Conservation (phyloP, 768 basidiomycete genomes). For the Rhodosporidiobolus sp. region DNA sequence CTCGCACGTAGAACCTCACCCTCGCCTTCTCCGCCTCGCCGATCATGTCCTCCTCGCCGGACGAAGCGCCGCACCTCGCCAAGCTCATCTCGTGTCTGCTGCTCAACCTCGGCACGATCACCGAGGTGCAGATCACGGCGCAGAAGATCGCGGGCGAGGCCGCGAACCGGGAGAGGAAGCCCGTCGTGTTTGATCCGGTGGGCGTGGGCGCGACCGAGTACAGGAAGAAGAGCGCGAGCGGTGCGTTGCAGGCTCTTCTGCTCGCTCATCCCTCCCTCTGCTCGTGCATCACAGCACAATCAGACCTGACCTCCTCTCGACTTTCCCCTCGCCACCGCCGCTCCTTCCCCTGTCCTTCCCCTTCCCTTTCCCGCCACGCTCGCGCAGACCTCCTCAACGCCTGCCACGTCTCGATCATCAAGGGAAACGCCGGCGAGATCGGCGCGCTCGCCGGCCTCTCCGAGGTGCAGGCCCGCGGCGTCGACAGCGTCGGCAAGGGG, state of each 20-base stretch:
- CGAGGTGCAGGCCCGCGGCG: conserved; percentile 77
- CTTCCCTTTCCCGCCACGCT: background rate
- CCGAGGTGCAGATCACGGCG: conserved; percentile 59
- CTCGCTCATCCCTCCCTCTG: too few relatives aligned
- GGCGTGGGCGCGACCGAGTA: conserved; percentile 78
- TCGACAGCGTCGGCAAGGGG: conserved; percentile 75
- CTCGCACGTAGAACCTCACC: conserved; percentile 79
- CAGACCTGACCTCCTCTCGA: too few relatives aligned
- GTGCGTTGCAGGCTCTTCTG: conserved; percentile 48
- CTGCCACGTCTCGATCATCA: conserved; percentile 66
- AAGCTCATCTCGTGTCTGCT: conserved; percentile 66
- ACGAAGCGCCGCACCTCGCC: conserved; percentile 77
- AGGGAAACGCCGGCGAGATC: conserved; percentile 89
- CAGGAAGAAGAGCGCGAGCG: conserved; percentile 61
- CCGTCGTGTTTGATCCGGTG: conserved; percentile 86
- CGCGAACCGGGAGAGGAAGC: conserved; percentile 68
- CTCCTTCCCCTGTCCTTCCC: background rate
- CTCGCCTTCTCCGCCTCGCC: conserved; percentile 83
- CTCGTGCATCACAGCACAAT: too few relatives aligned
- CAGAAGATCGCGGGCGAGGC: conserved; percentile 59
- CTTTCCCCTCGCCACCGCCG: too few relatives aligned
- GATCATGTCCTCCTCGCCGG: conserved; percentile 83
- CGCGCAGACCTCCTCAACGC: conserved; percentile 35
- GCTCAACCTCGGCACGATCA: conserved; percentile 81
- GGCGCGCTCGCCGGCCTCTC: conserved; percentile 69